Percentiles rank a stretch among this genome's conserved stretches.
These are phyloP conservation scores for Delphinella strobiligena DNA, from an alignment of 2,329 filamentous ascomycete species.

Conservation along the genomic window DNA sequence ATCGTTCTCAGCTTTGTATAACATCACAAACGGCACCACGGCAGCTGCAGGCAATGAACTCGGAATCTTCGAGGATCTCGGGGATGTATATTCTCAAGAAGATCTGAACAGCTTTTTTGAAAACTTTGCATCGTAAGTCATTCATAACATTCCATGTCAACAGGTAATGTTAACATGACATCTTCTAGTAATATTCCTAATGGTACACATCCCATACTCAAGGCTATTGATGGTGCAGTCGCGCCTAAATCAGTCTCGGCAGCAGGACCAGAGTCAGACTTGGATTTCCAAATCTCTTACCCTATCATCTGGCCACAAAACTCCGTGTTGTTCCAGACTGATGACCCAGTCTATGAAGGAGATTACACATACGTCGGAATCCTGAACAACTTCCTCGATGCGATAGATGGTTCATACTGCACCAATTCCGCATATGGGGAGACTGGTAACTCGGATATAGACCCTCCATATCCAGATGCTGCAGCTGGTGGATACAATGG, in stretches of 20 bases:
- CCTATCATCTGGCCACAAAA: constrained; percentile 14
- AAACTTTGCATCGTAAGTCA: constrained; percentile 13
- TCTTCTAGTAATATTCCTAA: constrained; percentile 21
- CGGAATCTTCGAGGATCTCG: constrained; percentile 2
- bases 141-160: constrained; percentile 13
- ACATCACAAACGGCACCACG: too few relatives aligned
- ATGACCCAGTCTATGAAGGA: constrained; percentile 1
- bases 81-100: constrained; percentile 7
- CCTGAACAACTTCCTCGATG: constrained; percentile 13
- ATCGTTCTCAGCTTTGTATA: too few relatives aligned
- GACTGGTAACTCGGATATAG: constrained; percentile 9
- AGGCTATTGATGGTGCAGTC: constrained; percentile 27
- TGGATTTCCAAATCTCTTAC: constrained; percentile 12
- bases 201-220: constrained; percentile 27
- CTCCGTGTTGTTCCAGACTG: constrained; percentile 12
- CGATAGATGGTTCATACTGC: constrained; percentile 13
- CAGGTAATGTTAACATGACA: constrained; percentile 4
- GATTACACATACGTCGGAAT: constrained; percentile 3
- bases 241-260: constrained; percentile 17
- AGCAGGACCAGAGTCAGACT: constrained; percentile 11
- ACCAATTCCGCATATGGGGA: constrained; percentile 11
- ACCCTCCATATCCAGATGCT: constrained; percentile 36
- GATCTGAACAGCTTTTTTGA: constrained; percentile 6
- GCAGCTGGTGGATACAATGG: constrained; percentile 38
- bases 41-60: constrained; percentile 20